Conservation (phyloP, 371 early-diverging fungal genomes). For the Saksenaea oblongispora region DNA sequence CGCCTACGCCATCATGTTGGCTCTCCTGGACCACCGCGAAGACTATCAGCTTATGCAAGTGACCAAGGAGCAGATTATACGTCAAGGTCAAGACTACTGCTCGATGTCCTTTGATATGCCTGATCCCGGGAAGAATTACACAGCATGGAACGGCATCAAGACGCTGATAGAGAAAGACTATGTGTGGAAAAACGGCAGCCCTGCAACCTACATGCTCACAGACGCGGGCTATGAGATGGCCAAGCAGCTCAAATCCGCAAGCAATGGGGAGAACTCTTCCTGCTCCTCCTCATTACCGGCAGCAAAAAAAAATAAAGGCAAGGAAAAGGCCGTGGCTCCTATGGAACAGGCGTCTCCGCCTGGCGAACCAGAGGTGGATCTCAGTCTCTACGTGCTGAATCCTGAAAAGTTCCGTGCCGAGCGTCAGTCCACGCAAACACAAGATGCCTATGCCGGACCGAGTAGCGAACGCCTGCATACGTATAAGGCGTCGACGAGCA, state of each 20-base stretch:
- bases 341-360: neutral
- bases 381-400: slow-evolving; percentile 18
- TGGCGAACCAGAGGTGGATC: slow-evolving; percentile 14
- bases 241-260: slow-evolving; percentile 35
- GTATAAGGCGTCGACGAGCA: neutral
- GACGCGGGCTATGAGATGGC: slow-evolving; percentile 74
- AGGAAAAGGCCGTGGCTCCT: neutral
- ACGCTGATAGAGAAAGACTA: slow-evolving; percentile 68
- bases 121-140: slow-evolving; percentile 56
- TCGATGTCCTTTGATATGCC: slow-evolving; percentile 68
- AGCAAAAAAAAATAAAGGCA: neutral
- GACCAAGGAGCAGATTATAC: slow-evolving; percentile 61
- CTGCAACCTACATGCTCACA: slow-evolving; percentile 69
- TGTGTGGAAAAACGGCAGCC: slow-evolving; percentile 65
- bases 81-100: slow-evolving; percentile 62
- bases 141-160: slow-evolving; percentile 82
- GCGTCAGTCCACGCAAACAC: neutral
- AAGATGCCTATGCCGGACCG: neutral
- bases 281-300: too few relatives aligned
- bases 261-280: neutral
- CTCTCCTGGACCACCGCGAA: slow-evolving; percentile 55
- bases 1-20: slow-evolving; percentile 84
- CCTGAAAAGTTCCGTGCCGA: slow-evolving; percentile 4
- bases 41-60: slow-evolving; percentile 18
- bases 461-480: neutral